These are phyloP conservation scores for Pythium volutum DNA, from an alignment of 352 stramenopile genomes.

Conservation along the genomic window DNA sequence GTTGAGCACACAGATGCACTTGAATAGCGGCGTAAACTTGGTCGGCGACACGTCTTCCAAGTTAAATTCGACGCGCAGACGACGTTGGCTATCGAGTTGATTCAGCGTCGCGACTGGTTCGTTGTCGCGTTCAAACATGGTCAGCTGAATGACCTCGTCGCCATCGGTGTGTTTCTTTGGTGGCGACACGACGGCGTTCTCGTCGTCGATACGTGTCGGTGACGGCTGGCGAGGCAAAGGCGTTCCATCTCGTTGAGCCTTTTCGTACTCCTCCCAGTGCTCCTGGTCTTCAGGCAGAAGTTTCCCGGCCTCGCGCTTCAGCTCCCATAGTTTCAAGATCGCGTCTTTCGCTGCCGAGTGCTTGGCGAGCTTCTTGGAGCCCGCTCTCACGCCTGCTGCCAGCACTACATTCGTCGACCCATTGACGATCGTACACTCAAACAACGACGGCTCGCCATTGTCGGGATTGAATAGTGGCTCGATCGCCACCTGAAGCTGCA, in stretches of 20 bases:
- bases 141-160: slow-evolving; percentile 23
- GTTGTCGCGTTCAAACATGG: slow-evolving; percentile 38
- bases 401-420: slow-evolving; percentile 36
- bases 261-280: slow-evolving; percentile 55
- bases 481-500: slow-evolving; percentile 47
- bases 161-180: not conserved
- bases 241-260: slow-evolving; percentile 39
- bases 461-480: slow-evolving; percentile 41
- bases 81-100: slow-evolving; percentile 45
- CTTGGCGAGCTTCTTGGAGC: slow-evolving; percentile 71
- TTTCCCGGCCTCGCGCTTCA: slow-evolving; percentile 60
- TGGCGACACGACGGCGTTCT: not conserved
- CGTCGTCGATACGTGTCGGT: not conserved
- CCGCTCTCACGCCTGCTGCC: slow-evolving; percentile 45
- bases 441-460: slow-evolving; percentile 52
- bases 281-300: slow-evolving; percentile 49
- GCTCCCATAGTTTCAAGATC: slow-evolving; percentile 74
- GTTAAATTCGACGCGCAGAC: slow-evolving; percentile 40
- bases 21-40: slow-evolving; percentile 40
- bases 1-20: slow-evolving; percentile 52
- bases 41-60: slow-evolving; percentile 48
- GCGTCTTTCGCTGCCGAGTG: slow-evolving; percentile 58
- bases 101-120: slow-evolving; percentile 50
- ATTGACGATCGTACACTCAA: slow-evolving; percentile 56
- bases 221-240: not conserved